Base-by-base conservation (phyloP, 495 filamentous ascomycete genomes). In the Parmelia sp. region DNA sequence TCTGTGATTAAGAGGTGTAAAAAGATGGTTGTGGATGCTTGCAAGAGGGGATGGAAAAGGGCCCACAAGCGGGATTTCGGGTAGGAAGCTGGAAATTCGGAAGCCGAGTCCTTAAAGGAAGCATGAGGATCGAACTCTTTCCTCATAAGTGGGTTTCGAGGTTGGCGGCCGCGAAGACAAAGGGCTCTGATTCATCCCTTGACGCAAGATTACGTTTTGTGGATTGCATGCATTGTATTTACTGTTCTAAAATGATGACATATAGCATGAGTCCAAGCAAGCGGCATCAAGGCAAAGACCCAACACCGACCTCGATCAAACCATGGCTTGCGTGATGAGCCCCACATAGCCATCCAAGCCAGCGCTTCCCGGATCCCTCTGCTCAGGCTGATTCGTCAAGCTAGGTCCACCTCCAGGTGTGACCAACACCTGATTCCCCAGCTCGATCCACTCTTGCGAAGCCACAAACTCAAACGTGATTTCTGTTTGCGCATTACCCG, bases 381-480 rank as follows among this genome's bases (percentile, higher is more conserved):
- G 66, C 17, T 66, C 72, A 33, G 70, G 66, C 8, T 74, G 69
- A 42, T 73, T 68, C 14, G 67, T 72, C 29, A 74, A 73, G 57
- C 76, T 69, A 8, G 71, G 68, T 8, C 72, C 68, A 58, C 75
- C 72, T 6, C 77, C 76, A 8, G 75, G 88, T 82, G 90, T 86
- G 9, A 97, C 79, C 60, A 98, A 76, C 29, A 97, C 87, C 63
- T 83, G 84, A 21, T 86, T 87, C 3, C 87, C 93, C 15, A 90
- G 68, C 74, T 96, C 90, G 47, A 97, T 78, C 88, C 91, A 97
- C 71, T 97, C 92, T 35, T 87, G 82, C 53, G 83, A 87, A 9
- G 84, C 84, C 17, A 89, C 75, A 61, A 98, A 84, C 49, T 88
- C 85, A 66, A 96, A 87, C 0, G 83, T 85, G 42, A 96, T 88